Conservation (phyloP, 805 yeast species). For the Metschnikowia lochheadii region DNA sequence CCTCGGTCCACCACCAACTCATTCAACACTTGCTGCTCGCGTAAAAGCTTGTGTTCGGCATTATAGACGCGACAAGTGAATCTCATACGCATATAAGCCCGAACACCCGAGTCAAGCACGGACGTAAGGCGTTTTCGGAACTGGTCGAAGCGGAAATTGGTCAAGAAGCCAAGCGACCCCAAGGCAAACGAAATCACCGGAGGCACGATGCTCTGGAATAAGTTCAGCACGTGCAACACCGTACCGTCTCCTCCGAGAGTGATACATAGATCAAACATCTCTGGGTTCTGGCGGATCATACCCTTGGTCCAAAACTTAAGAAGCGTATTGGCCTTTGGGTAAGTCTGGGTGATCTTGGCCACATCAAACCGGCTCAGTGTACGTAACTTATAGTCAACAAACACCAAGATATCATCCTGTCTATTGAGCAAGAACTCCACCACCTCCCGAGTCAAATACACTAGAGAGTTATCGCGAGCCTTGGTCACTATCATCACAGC, state of each 20-base stretch:
- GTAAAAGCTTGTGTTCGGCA: conserved; percentile 48
- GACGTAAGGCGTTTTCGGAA: conserved; percentile 55
- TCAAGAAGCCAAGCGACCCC: conserved; percentile 46
- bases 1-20: conserved; percentile 92
- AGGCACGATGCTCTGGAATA: conserved; percentile 45
- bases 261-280: conserved; percentile 40
- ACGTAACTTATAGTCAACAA: conserved; percentile 69
- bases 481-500: conserved; percentile 84
- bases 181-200: conserved; percentile 43
- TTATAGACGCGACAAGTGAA: conserved; percentile 70
- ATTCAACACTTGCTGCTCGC: conserved; percentile 77
- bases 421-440: conserved; percentile 66
- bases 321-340: conserved; percentile 42
- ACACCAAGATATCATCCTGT: conserved; percentile 44
- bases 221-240: conserved; percentile 39
- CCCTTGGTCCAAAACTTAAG: conserved; percentile 69
- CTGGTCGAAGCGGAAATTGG: conserved; percentile 77
- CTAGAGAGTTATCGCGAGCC: conserved; percentile 77
- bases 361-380: conserved; percentile 61
- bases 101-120: conserved; percentile 67
- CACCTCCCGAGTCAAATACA: conserved; percentile 71
- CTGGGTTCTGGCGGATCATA: conserved; percentile 44
- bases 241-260: conserved; percentile 47
- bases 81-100: conserved; percentile 77
- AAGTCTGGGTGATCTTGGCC: conserved; percentile 44